Percentiles rank a stretch among this genome's conserved stretches.
These are phyloP conservation scores for Colletotrichum truncatum DNA, from an alignment of 2,329 filamentous ascomycete species.

Conservation along the genomic window DNA sequence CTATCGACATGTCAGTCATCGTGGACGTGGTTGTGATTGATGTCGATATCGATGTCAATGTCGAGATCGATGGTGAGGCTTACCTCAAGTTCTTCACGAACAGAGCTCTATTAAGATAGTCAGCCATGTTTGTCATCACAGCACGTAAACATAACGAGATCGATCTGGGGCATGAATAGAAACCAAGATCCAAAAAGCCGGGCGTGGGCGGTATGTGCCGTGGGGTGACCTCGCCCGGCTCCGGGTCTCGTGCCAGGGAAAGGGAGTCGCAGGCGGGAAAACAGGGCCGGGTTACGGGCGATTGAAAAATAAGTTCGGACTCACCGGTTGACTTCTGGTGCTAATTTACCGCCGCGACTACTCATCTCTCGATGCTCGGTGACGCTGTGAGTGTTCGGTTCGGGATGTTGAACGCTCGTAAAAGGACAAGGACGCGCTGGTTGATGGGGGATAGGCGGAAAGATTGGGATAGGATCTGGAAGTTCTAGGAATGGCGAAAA, in stretches of 20 bases:
- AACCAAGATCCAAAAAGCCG: not conserved
- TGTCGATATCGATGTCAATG: slow-evolving; percentile 60
- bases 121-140: slow-evolving; percentile 36
- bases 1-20: slow-evolving; percentile 53
- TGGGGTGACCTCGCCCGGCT: slow-evolving; percentile 16
- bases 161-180: not conserved
- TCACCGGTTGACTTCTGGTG: slow-evolving; percentile 98
- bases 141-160: not conserved
- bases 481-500: slow-evolving; percentile 31
- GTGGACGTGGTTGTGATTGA: slow-evolving; percentile 27
- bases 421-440: slow-evolving; percentile 37
- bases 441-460: slow-evolving; percentile 33
- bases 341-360: slow-evolving; percentile 96
- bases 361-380: slow-evolving; percentile 80
- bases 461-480: slow-evolving; percentile 28
- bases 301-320: slow-evolving; percentile 44
- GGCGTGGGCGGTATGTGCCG: slow-evolving; percentile 14
- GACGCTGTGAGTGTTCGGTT: slow-evolving; percentile 27
- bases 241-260: slow-evolving; percentile 24
- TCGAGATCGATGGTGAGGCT: slow-evolving; percentile 64
- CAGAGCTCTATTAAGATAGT: slow-evolving; percentile 78
- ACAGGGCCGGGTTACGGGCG: slow-evolving; percentile 1
- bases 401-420: slow-evolving; percentile 33
- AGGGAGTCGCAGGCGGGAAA: slow-evolving; percentile 13
- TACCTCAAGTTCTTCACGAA: slow-evolving; percentile 99